A percentile compares a stretch with the other conserved stretches of the same genome.
Conservation (phyloP, 805 yeast species). For the Metschnikowia drakensbergensis region DNA sequence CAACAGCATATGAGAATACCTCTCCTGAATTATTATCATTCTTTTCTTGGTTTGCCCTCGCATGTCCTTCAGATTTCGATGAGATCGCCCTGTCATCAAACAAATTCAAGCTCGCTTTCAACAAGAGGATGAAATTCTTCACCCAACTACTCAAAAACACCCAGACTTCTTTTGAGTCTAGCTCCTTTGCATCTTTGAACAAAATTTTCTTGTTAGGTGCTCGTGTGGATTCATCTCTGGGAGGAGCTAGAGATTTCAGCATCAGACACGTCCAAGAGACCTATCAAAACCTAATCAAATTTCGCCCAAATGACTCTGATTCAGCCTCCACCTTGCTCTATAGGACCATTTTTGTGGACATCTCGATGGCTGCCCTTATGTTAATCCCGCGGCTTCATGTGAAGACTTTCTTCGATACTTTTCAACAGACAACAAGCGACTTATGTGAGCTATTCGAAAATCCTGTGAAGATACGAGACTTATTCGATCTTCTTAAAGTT, state of each 20-base stretch:
- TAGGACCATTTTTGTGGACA: constrained; percentile 14
- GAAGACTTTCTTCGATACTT: constrained; percentile 22
- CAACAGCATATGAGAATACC: constrained; percentile 29
- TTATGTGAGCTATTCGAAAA: not conserved
- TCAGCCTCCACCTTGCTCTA: constrained; percentile 5
- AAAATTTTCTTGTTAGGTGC: constrained; percentile 36
- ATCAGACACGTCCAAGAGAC: constrained; percentile 30
- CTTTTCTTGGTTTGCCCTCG: constrained; percentile 31
- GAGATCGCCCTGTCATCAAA: constrained; percentile 29
- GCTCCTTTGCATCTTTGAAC: constrained; percentile 34
- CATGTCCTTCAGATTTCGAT: constrained; percentile 34
- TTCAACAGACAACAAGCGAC: constrained; percentile 13
- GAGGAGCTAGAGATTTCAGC: constrained; percentile 27
- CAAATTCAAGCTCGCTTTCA: constrained; percentile 31
- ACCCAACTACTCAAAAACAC: constrained; percentile 28
- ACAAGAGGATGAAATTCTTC: constrained; percentile 34
- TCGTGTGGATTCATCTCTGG: constrained; percentile 20
- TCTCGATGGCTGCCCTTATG: constrained; percentile 34
- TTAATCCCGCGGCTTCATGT: constrained; percentile 32
- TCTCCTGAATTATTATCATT: constrained; percentile 18
- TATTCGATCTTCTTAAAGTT: constrained; percentile 25
- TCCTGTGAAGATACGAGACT: constrained; percentile 4
- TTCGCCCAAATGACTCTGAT: constrained; percentile 11
- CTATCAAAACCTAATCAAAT: constrained; percentile 21
- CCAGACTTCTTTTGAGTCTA: constrained; percentile 24